phyloP scores from a whole-genome alignment of 805 yeast genomes.

The Cyberlindnera amylophila region DNA sequence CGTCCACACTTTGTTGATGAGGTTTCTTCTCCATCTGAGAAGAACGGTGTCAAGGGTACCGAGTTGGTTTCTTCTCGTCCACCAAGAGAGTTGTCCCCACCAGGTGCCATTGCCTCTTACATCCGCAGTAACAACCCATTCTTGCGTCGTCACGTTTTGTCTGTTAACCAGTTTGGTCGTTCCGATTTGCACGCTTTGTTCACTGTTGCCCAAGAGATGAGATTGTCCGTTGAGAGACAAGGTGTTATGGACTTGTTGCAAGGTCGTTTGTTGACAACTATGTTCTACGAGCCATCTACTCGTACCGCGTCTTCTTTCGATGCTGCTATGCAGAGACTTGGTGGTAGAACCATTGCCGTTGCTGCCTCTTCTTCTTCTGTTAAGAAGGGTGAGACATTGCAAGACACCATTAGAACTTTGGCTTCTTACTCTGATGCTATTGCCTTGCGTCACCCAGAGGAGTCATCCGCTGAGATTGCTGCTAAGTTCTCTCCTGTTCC shows the following conservation, averaged over 20 bases:
- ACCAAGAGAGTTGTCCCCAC: conserved; percentile 68
- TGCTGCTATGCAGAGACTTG: conserved; percentile 99
- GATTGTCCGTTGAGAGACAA: conserved; percentile 92
- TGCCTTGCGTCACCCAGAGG: conserved; percentile 94
- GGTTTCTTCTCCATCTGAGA: conserved; percentile 26
- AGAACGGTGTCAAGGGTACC: conserved; percentile 54
- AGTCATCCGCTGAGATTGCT: conserved; percentile 87
- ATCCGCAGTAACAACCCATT: conserved; percentile 86
- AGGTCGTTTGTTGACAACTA: conserved; percentile 88
- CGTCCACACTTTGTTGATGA: conserved; percentile 33
- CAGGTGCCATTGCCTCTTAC: conserved; percentile 73
- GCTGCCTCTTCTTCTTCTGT: conserved; percentile 87
- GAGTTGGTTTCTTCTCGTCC: conserved; percentile 71
- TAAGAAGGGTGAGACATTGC: conserved; percentile 96
- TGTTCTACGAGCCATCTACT: conserved; percentile 98
- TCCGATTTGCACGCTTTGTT: conserved; percentile 88
- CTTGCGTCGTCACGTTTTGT: conserved; percentile 80
- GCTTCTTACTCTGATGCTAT: conserved; percentile 96
- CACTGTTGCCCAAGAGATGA: conserved; percentile 97
- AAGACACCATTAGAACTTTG: conserved; percentile 92
- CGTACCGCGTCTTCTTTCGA: conserved; percentile 96
- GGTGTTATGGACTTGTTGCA: conserved; percentile 89
- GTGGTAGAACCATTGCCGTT: conserved; percentile 93
- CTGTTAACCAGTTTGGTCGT: conserved; percentile 84
- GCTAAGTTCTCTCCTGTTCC: conserved; percentile 97